Evolutionary conservation across 495 filamentous ascomycete genomes (phyloP).

Genomic region (Penicillium daleae): DNA sequence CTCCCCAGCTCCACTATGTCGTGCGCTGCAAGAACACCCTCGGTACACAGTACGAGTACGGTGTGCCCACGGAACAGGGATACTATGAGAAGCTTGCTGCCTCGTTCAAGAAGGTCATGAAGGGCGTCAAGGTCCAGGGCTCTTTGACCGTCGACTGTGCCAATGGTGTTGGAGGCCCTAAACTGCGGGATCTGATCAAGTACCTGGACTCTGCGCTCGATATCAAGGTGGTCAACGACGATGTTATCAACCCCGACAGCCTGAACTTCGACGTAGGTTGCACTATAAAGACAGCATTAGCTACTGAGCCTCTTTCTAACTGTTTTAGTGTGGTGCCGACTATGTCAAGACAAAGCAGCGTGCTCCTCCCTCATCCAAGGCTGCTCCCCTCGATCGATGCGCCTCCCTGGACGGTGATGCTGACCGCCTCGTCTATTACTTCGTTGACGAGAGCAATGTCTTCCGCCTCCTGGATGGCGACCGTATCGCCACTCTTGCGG

Average conservation of each 20-base stretch:
- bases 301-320: neutral
- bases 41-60: conserved; percentile 79
- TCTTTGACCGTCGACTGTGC: conserved; percentile 88
- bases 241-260: conserved; percentile 82
- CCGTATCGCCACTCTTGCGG: conserved; percentile 92
- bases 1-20: conserved; percentile 94
- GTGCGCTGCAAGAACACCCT: conserved; percentile 93
- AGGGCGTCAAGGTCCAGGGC: conserved; percentile 70
- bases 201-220: conserved; percentile 74
- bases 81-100: conserved; percentile 90
- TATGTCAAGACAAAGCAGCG: conserved; percentile 97
- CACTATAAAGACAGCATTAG: neutral
- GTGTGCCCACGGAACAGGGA: conserved; percentile 82
- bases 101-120: conserved; percentile 81
- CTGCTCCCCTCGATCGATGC: conserved; percentile 73
- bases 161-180: conserved; percentile 94
- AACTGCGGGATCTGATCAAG: conserved; percentile 85
- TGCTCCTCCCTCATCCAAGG: conserved; percentile 81
- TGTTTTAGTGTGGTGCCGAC: conserved; percentile 83
- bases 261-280: conserved; percentile 80
- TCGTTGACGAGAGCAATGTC: conserved; percentile 73
- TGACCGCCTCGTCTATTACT: conserved; percentile 95
- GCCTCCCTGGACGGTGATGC: conserved; percentile 95
- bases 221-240: conserved; percentile 88
- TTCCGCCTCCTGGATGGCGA: conserved; percentile 96